A percentile compares a stretch with the other conserved stretches of the same genome.
phyloP scores from a whole-genome alignment of 257 asterid genomes.

The Fraxinus pennsylvanica region DNA sequence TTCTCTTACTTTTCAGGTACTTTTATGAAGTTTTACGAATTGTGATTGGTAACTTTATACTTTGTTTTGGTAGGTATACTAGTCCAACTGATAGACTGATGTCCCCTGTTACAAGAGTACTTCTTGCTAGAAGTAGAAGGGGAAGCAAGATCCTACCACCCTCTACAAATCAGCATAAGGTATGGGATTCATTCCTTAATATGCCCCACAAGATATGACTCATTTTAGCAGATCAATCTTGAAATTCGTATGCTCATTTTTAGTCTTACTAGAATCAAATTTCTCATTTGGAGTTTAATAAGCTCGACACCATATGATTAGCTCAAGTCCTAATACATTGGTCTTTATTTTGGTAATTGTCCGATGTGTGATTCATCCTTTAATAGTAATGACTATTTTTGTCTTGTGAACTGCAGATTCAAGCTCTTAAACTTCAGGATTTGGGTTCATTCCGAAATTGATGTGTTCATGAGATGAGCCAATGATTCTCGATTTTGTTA shows the following conservation, averaged over 20 bases:
- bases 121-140: slow-evolving; percentile 61
- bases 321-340: too few relatives aligned
- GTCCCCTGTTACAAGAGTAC: slow-evolving; percentile 68
- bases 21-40: neutral
- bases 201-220: too few relatives aligned
- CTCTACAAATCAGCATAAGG: slow-evolving; percentile 45
- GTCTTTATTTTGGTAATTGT: too few relatives aligned
- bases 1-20: neutral
- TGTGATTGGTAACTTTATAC: neutral
- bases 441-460: slow-evolving; percentile 19
- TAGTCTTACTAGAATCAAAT: too few relatives aligned
- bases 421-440: slow-evolving; percentile 36
- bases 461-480: neutral
- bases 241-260: too few relatives aligned
- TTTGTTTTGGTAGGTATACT: slow-evolving; percentile 48
- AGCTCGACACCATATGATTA: too few relatives aligned
- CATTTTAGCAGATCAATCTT: too few relatives aligned
- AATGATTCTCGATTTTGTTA: neutral
- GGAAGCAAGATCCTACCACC: slow-evolving; percentile 56
- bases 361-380: too few relatives aligned
- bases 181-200: slow-evolving; percentile 1
- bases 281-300: too few relatives aligned
- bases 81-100: slow-evolving; percentile 81
- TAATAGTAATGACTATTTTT: neutral
- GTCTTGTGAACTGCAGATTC: slow-evolving; percentile 38